Evolutionary conservation across 2,329 filamentous ascomycete genomes (phyloP), one percentile per base, ranked within the genome.

Genomic region (Diaporthe sp.): DNA sequence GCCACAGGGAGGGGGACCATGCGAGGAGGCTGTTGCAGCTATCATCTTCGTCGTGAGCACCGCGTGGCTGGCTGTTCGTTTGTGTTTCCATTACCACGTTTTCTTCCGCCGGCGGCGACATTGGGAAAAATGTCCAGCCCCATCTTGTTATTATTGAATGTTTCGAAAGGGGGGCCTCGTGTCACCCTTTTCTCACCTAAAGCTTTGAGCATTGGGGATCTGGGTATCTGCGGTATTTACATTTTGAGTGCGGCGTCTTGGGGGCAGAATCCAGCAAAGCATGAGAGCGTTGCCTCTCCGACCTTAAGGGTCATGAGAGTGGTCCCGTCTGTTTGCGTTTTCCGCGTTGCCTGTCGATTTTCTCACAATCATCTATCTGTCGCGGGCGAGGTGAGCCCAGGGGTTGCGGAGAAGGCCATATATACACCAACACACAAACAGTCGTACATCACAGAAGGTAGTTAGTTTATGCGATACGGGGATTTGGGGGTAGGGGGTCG

Each of bases 11-110:
- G 31, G 72, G 39, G 55, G 46, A 25, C 44, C 67, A 44, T 28
- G 58, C 71, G 42, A 80, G 71, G 49, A 80, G 74, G 53, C 55
- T 74, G 37, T 31, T 77, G 58, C 71, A 73, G 49, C 44, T 77
- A 46, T 68, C 73, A 25, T 71, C 74, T 22, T 77, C 76, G 34
- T 70, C 73, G 5, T 77, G 57, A 77, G 13, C 31, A 12, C 15
- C 58, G 25, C 28, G 22, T 44, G 31, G 51, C n/a, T 44, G 31
- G 51, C n/a, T 55, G n/a, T n/a, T 25, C 22, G 4, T 25, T 31
- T 62, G 15, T 51, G 17, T 75, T 72, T 62, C 28, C 4, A 31
- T 15, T 28, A 17, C 39, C 44, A 34, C 34, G 10, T 68, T 28
- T 57, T 44, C 28, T 74, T 57, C 42, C 72, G 57, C 65, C 51